Base-by-base conservation (phyloP, 75 land plant species). In the Pseudotsuga menziesii region DNA sequence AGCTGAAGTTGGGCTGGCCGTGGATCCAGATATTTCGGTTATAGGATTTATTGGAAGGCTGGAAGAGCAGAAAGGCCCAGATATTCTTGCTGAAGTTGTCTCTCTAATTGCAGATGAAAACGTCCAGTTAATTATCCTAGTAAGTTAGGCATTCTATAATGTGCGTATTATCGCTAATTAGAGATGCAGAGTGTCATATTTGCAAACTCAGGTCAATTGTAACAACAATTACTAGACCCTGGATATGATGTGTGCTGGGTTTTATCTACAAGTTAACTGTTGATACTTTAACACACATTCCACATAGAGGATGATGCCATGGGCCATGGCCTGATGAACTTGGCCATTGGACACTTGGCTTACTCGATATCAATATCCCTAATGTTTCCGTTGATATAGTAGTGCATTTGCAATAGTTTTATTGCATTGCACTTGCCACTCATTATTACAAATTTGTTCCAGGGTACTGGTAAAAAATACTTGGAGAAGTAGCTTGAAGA, bases 21-120 rank as follows among this genome's bases (percentile, higher is more conserved):
- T 89, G 23, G 85, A 91, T 62, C 83, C 83, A 75, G 79, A 85
- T 29, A 83, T 93, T 59, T 97, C 97, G 32, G 56, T 96, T 17
- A 82, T 96, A 61, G 91, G 90, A 7, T 96, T 96, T 81, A 91
- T 96, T 61, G 98, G 98, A 4, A 87, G 98, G 72, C 81, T 96
- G 32, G 98, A 96, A 82, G 98, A 96, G 80, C 98, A 96, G 75
- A 96, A 96, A 80, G 98, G 98, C 20, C 89, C 98, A 17, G 98
- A 96, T 72, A 96, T 96, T 78, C 86, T 96, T 35, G 88, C 81
- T 57, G 92, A 83, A 55, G 97, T 97, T 15, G 87, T 93, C 74
- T 78, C 90, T 57, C 78, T 91, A 58, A 81, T 96, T 56, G 78
- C 92, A 13, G 80, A 83, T 16, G 87, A 86, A 72, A 78, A 96